Base-by-base conservation (phyloP, 2,329 filamentous ascomycete species). In the Stagonosporopsis rhizophila region DNA sequence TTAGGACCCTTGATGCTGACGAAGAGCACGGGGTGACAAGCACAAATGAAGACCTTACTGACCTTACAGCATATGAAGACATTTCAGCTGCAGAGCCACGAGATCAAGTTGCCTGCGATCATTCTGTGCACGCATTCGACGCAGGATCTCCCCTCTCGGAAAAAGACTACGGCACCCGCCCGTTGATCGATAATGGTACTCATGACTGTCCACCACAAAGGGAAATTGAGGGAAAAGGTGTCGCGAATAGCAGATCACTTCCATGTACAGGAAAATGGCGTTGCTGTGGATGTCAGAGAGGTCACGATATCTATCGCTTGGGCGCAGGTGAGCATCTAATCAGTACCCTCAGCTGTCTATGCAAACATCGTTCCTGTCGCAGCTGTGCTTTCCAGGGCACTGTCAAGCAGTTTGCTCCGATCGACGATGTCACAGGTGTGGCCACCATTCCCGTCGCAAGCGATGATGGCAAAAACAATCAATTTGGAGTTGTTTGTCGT, bases 401-500 rank as follows among this genome's bases (percentile, higher is more conserved):
- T 14, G 54, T 72, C 12, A 66, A 60, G 50, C 41, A 44, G 0
- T 73, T 70, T 42, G 50, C 62, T 7, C 69, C 70, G 7, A 68
- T 70, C 45, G 48, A 60, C n/a, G 68, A 73, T 50, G 60, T 62
- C 3, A 55, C 58, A 25, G 52, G 65, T 15, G 58, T 72, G 4
- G 64, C 61, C 8, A 42, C 62, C 14, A 22, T 55, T 32, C 45
- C 52, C 11, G 9, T 40, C 12, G 19, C 22, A n/a, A 40, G 45
- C 22, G 40, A 42, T 3, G 34, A 19, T 4, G 35, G 20, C 39
- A 55, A 58, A n/a, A 32, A 46, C 3, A 34, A 70, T 15, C 57
- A 48, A 1, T 72, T 68, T 49, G 69, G 70, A 19, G 62, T 68
- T 35, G 46, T 71, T 7, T 73, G 70, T 42, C 46, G 55, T 17